Evolutionary conservation across 176 grass and related monocot species (phyloP).

Genomic region (Alloteropsis semialata): DNA sequence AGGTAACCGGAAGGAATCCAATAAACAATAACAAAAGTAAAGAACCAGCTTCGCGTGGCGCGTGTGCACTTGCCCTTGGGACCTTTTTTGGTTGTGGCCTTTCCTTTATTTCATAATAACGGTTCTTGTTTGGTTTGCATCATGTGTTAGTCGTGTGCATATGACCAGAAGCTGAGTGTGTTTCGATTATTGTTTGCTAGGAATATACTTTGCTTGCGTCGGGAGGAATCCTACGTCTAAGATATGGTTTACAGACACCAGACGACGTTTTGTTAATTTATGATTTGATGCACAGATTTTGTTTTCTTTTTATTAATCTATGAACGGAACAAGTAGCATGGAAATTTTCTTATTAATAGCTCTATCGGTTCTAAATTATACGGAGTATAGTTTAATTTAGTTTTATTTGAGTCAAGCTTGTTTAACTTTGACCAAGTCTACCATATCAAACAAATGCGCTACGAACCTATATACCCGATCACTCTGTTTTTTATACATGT

Average conservation of each 20-base stretch:
- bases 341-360: background rate
- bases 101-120: background rate
- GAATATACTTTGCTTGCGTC: conserved; percentile 15
- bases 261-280: background rate
- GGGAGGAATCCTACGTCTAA: background rate
- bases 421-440: no score
- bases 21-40: background rate
- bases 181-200: background rate
- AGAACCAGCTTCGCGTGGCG: background rate
- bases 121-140: background rate
- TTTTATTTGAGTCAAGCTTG: no score
- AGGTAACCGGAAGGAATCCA: background rate
- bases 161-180: background rate
- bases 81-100: background rate
- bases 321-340: background rate
- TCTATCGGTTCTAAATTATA: no score
- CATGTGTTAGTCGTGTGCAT: conserved; percentile 39
- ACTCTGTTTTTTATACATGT: no score
- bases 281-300: background rate
- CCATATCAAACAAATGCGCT: no score
- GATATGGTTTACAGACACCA: background rate
- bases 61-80: background rate
- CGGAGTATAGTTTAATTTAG: no score
- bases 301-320: background rate
- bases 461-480: no score